phyloP scores from a whole-genome alignment of 805 yeast species.

The Lachancea lanzarotensis region DNA sequence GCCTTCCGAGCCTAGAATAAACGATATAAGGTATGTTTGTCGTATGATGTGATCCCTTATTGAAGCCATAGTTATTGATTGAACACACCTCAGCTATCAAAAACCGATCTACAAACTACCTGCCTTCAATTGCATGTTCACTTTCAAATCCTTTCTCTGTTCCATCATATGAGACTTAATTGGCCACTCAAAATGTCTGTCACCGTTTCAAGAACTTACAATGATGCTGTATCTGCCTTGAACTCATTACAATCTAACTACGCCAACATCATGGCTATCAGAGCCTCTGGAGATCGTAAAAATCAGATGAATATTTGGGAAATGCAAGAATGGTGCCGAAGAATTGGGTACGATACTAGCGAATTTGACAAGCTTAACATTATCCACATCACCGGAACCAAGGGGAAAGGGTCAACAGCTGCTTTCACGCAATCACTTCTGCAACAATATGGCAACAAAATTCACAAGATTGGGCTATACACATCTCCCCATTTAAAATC shows the following conservation, averaged over 20 bases:
- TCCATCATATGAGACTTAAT: slow-evolving; percentile 4
- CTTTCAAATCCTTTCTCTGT: background rate
- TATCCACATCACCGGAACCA: slow-evolving; percentile 93
- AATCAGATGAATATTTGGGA: slow-evolving; percentile 71
- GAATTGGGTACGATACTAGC: slow-evolving; percentile 57
- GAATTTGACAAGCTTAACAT: slow-evolving; percentile 73
- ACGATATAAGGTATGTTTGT: no score
- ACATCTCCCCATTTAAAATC: slow-evolving; percentile 94
- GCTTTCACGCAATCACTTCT: slow-evolving; percentile 85
- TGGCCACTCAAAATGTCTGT: slow-evolving; percentile 8
- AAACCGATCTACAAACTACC: no score
- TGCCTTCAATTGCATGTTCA: no score
- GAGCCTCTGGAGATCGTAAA: slow-evolving; percentile 60
- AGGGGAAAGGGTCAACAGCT: slow-evolving; percentile 97
- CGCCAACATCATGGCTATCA: slow-evolving; percentile 78
- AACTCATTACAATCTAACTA: slow-evolving; percentile 88
- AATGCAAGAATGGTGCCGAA: slow-evolving; percentile 72
- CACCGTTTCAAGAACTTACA: slow-evolving; percentile 21
- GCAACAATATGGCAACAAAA: slow-evolving; percentile 44
- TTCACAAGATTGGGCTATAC: slow-evolving; percentile 74
- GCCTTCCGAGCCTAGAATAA: no score
- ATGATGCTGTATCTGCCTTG: slow-evolving; percentile 79
- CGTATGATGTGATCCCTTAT: no score
- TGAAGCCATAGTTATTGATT: no score
- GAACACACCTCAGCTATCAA: no score